phyloP scores from a whole-genome alignment of 176 grass and related monocot species.

The Zoysia pacifica region DNA sequence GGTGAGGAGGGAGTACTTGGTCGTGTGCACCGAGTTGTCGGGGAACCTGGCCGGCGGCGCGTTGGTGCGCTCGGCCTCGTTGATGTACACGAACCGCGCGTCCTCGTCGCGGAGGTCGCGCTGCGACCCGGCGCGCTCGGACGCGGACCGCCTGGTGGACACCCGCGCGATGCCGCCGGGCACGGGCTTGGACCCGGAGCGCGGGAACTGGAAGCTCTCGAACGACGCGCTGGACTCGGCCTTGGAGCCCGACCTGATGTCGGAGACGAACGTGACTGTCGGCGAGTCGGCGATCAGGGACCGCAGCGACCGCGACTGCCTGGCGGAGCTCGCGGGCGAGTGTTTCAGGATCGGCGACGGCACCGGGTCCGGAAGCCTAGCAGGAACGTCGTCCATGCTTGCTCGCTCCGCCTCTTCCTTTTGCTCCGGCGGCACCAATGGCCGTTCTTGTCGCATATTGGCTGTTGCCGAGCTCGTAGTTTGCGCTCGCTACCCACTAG shows the following conservation, averaged over 20 bases:
- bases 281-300: slow-evolving; percentile 39
- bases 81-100: slow-evolving; percentile 90
- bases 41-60: slow-evolving; percentile 38
- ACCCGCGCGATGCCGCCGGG: slow-evolving; percentile 17
- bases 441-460: slow-evolving; percentile 40
- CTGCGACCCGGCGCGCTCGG: slow-evolving; percentile 70
- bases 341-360: slow-evolving; percentile 56
- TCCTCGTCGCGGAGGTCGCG: slow-evolving; percentile 82
- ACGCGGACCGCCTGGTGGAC: slow-evolving; percentile 50
- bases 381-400: slow-evolving; percentile 32
- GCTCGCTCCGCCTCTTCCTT: background rate
- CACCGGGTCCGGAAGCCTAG: slow-evolving; percentile 51
- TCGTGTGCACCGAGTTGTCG: slow-evolving; percentile 66
- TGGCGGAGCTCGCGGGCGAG: slow-evolving; percentile 30
- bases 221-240: slow-evolving; percentile 27
- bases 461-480: background rate
- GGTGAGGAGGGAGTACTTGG: slow-evolving; percentile 79
- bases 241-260: slow-evolving; percentile 43
- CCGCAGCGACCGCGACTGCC: slow-evolving; percentile 35
- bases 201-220: slow-evolving; percentile 46
- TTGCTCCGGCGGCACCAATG: slow-evolving; percentile 13
- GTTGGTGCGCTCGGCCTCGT: slow-evolving; percentile 65
- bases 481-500: background rate
- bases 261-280: slow-evolving; percentile 48
- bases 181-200: slow-evolving; percentile 24